phyloP scores from a whole-genome alignment of 2,329 filamentous ascomycete genomes.

The Monilinia laxa region DNA sequence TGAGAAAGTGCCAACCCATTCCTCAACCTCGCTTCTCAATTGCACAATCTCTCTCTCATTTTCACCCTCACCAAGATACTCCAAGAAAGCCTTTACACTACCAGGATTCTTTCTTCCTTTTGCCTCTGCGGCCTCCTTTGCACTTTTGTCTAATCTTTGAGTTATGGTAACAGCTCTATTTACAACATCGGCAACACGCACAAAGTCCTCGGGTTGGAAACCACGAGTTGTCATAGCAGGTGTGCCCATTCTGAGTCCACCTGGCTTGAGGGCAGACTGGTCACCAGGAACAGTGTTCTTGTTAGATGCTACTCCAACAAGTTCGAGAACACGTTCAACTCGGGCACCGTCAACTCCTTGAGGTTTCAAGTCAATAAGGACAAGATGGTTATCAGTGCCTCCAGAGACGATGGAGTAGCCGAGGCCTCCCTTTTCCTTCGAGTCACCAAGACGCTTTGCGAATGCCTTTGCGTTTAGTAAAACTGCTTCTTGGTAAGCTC shows the following conservation, averaged over 20 bases:
- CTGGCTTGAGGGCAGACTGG: slow-evolving; percentile 87
- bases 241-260: slow-evolving; percentile 89
- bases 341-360: slow-evolving; percentile 87
- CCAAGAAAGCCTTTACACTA: slow-evolving; percentile 65
- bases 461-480: slow-evolving; percentile 89
- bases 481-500: slow-evolving; percentile 86
- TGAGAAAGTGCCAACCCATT: slow-evolving; percentile 74
- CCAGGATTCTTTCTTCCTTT: slow-evolving; percentile 64
- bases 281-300: slow-evolving; percentile 99
- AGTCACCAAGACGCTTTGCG: slow-evolving; percentile 60
- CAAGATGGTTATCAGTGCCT: slow-evolving; percentile 97
- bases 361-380: slow-evolving; percentile 89
- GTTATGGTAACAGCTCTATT: slow-evolving; percentile 80
- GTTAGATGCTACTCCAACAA: slow-evolving; percentile 99
- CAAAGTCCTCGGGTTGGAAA: slow-evolving; percentile 87
- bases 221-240: slow-evolving; percentile 97
- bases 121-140: slow-evolving; percentile 66
- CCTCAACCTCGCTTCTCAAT: slow-evolving; percentile 70
- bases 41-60: slow-evolving; percentile 69
- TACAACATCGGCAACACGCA: slow-evolving; percentile 79
- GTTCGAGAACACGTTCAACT: slow-evolving; percentile 92
- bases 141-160: slow-evolving; percentile 70
- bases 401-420: slow-evolving; percentile 90
- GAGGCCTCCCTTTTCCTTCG: slow-evolving; percentile 71
- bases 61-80: slow-evolving; percentile 66